Evolutionary conservation across 176 grass and related monocot genomes (phyloP).

Genomic region (Oryza australiensis): DNA sequence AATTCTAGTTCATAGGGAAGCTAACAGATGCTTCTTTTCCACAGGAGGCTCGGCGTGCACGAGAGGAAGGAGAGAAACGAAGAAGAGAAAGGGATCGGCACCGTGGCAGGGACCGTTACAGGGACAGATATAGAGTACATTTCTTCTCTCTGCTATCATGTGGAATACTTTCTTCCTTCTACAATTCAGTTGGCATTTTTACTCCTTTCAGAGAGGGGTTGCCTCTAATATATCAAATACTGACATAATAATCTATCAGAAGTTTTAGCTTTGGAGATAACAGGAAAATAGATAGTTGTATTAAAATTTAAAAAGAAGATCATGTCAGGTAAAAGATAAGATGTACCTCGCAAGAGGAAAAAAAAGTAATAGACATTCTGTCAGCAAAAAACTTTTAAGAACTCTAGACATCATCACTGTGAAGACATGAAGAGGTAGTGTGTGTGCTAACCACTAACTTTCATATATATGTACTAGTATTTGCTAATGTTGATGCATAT

Average conservation of each 20-base stretch:
- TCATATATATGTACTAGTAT: neutral
- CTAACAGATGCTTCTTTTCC: slow-evolving; percentile 12
- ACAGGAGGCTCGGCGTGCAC: slow-evolving; percentile 70
- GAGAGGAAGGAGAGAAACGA: slow-evolving; percentile 81
- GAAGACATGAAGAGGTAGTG: neutral
- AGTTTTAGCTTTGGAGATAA: neutral
- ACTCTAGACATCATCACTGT: neutral
- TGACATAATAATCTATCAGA: neutral
- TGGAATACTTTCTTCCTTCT: neutral
- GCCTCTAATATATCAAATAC: neutral
- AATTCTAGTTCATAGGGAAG: neutral
- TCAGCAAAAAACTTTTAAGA: neutral
- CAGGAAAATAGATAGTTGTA: neutral
- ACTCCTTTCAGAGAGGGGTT: neutral
- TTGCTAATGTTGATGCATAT: neutral
- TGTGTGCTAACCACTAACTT: neutral
- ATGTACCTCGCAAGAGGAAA: neutral
- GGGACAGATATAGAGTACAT: slow-evolving; percentile 59
- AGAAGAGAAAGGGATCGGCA: slow-evolving; percentile 66
- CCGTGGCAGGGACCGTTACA: slow-evolving; percentile 66
- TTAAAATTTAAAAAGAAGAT: neutral
- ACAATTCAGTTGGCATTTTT: neutral
- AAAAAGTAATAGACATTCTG: neutral
- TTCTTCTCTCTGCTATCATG: neutral
- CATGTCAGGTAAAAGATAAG: neutral